Percentiles rank a stretch among this genome's conserved stretches.
phyloP scores from a whole-genome alignment of 345 rosid species.

The Bruguiera gymnorhiza region DNA sequence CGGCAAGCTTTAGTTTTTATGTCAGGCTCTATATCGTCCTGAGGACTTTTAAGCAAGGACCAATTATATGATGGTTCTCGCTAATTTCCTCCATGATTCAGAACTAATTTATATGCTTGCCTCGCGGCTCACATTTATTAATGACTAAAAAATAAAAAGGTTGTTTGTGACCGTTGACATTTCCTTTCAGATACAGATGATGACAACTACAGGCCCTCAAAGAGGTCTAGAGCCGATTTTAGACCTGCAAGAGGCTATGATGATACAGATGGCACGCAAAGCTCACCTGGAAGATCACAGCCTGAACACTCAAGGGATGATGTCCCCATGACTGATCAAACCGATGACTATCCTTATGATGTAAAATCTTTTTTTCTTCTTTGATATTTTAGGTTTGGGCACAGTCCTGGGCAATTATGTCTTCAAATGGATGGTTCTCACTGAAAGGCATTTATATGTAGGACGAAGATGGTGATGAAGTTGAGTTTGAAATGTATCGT shows the following conservation, averaged over 20 bases:
- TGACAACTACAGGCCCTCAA: conserved; percentile 75
- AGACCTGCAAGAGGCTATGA: conserved; percentile 54
- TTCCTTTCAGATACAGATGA: conserved; percentile 71
- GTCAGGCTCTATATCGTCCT: too few relatives aligned
- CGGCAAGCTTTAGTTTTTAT: too few relatives aligned
- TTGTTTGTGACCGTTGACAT: not conserved
- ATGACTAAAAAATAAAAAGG: not conserved
- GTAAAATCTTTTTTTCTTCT: conserved; percentile 22
- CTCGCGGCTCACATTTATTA: not conserved
- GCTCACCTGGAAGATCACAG: conserved; percentile 74
- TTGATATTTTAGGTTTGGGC: not conserved
- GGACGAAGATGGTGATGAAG: conserved; percentile 80
- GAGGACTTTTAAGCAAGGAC: too few relatives aligned
- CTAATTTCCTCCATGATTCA: not conserved
- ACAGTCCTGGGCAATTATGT: not conserved
- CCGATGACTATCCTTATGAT: conserved; percentile 74
- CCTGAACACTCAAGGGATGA: conserved; percentile 62
- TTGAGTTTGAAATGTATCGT: conserved; percentile 85
- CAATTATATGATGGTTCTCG: too few relatives aligned
- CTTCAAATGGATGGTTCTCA: not conserved
- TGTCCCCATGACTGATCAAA: conserved; percentile 88
- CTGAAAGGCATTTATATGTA: conserved; percentile 13
- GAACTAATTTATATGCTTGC: not conserved
- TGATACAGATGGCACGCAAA: conserved; percentile 69
- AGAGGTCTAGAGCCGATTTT: conserved; percentile 74